Conservation (phyloP, 768 basidiomycete species). For the Krasilnikovozyma curviuscula region DNA sequence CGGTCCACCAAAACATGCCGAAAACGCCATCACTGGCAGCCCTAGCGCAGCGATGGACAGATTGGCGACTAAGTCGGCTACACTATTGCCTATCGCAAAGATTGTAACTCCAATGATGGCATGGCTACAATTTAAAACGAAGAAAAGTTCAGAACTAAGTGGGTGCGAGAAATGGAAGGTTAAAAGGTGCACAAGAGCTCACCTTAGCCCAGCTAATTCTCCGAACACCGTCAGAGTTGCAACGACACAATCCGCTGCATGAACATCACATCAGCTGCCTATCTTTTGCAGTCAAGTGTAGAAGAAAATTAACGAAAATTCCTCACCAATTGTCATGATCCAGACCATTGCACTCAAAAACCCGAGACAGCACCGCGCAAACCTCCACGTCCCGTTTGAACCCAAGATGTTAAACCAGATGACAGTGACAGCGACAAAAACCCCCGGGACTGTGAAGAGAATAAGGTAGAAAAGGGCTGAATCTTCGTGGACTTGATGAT, state of each 20-base stretch:
- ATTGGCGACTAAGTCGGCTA: slow-evolving; percentile 92
- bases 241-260: too few relatives aligned
- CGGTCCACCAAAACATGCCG: slow-evolving; percentile 81
- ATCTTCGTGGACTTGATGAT: not conserved
- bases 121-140: not conserved
- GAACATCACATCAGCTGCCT: too few relatives aligned
- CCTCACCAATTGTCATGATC: slow-evolving; percentile 89
- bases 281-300: too few relatives aligned
- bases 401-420: slow-evolving; percentile 43
- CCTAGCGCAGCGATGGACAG: slow-evolving; percentile 86
- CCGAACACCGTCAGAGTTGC: too few relatives aligned
- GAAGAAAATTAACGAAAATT: slow-evolving; percentile 15
- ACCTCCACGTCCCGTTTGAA: slow-evolving; percentile 36
- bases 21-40: slow-evolving; percentile 74
- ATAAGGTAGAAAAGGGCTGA: slow-evolving; percentile 15
- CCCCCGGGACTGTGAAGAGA: slow-evolving; percentile 38
- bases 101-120: slow-evolving; percentile 23
- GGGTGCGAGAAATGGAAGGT: too few relatives aligned
- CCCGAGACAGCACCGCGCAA: slow-evolving; percentile 70
- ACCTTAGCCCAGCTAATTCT: too few relatives aligned
- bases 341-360: slow-evolving; percentile 81
- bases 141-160: too few relatives aligned
- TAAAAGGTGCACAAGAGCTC: too few relatives aligned
- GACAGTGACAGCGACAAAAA: slow-evolving; percentile 38
- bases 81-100: slow-evolving; percentile 88